These are phyloP conservation scores for Stephania cephalantha DNA, from an alignment of 164 flowering plant genomes.

Conservation along the genomic window DNA sequence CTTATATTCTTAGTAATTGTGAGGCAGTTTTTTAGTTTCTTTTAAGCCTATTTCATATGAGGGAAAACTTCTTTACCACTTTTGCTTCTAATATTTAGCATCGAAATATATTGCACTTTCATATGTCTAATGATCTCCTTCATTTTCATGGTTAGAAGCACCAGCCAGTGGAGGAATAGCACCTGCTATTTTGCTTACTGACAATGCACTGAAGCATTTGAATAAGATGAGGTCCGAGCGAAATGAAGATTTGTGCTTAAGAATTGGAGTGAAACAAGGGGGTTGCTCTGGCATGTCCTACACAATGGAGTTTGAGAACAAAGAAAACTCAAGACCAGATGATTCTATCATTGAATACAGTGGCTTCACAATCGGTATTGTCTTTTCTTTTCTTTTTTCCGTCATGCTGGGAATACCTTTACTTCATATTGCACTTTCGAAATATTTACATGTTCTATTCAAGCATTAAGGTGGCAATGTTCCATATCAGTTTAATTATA, in stretches of 20 bases:
- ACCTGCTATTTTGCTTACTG: slow-evolving; percentile 80
- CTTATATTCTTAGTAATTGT: not conserved
- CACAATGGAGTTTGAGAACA: slow-evolving; percentile 89
- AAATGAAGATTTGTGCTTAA: slow-evolving; percentile 73
- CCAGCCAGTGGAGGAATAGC: slow-evolving; percentile 52
- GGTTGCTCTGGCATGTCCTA: slow-evolving; percentile 99
- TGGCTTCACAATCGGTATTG: slow-evolving; percentile 82
- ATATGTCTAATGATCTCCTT: slow-evolving; percentile 2
- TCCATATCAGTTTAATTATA: too few relatives aligned
- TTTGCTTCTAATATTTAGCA: too few relatives aligned
- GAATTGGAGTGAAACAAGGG: slow-evolving; percentile 97
- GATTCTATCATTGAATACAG: slow-evolving; percentile 80
- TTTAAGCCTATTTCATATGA: not conserved
- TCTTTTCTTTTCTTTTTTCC: not conserved
- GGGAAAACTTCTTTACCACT: too few relatives aligned
- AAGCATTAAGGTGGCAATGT: too few relatives aligned
- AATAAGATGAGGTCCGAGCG: slow-evolving; percentile 77
- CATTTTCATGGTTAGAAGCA: slow-evolving; percentile 33
- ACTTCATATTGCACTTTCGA: too few relatives aligned
- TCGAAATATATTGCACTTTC: not conserved
- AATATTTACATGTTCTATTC: too few relatives aligned
- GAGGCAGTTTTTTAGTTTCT: not conserved
- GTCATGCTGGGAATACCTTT: not conserved
- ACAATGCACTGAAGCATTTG: slow-evolving; percentile 77
- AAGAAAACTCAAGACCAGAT: slow-evolving; percentile 71